Percentiles rank a stretch among this genome's conserved stretches.
phyloP scores from a whole-genome alignment of 2,329 filamentous ascomycete species.

The Colletotrichum sp. region DNA sequence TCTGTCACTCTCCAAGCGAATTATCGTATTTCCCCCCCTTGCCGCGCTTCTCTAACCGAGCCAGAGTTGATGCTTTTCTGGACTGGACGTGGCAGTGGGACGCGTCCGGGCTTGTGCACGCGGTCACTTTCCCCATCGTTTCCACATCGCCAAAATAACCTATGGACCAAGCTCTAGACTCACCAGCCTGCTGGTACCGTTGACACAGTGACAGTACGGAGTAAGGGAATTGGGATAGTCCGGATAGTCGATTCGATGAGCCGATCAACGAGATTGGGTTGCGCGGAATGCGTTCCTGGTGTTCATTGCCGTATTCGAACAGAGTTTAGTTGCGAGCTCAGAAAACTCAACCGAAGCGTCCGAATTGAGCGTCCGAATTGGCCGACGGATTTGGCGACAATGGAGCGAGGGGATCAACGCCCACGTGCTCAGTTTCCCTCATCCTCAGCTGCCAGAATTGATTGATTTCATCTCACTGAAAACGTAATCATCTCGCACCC shows the following conservation, averaged over 20 bases:
- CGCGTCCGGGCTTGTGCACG: neutral
- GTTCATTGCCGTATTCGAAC: neutral
- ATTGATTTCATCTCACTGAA: neutral
- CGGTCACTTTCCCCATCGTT: slow-evolving; percentile 2
- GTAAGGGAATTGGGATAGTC: neutral
- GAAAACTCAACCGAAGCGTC: neutral
- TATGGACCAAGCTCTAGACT: slow-evolving; percentile 10
- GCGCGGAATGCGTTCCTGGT: neutral
- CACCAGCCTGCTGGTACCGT: neutral
- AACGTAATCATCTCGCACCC: neutral
- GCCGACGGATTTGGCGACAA: neutral
- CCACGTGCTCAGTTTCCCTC: neutral
- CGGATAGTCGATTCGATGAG: neutral
- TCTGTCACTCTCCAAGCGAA: neutral
- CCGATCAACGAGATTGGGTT: neutral
- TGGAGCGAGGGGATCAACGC: neutral
- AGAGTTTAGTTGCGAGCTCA: neutral
- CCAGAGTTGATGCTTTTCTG: neutral
- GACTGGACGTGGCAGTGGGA: neutral
- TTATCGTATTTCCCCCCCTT: neutral
- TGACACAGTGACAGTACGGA: neutral
- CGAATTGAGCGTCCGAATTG: neutral
- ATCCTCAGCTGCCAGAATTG: neutral
- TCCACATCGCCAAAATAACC: slow-evolving; percentile 5
- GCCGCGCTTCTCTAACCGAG: neutral